Evolutionary conservation across 371 early-diverging fungal genomes (phyloP).

Genomic region (Mycotypha africana): DNA sequence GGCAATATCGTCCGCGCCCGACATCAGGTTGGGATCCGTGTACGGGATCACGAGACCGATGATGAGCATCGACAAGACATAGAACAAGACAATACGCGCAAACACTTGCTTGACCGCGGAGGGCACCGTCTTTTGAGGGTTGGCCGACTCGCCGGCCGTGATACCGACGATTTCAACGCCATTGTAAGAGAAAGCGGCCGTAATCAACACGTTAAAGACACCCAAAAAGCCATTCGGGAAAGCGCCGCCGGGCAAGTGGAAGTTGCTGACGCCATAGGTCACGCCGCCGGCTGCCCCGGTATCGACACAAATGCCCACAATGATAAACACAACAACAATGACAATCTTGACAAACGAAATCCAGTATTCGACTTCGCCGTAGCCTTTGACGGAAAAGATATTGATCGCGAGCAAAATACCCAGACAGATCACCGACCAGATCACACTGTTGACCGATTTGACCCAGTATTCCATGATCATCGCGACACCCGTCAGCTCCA

Average conservation of each 20-base stretch:
- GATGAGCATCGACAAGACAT: slow-evolving; percentile 62
- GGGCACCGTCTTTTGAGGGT: slow-evolving; percentile 64
- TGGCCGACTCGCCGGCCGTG: slow-evolving; percentile 64
- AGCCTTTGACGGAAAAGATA: slow-evolving; percentile 54
- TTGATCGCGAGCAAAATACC: slow-evolving; percentile 52
- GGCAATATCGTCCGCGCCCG: slow-evolving; percentile 31
- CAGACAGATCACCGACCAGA: slow-evolving; percentile 53
- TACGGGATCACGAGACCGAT: slow-evolving; percentile 66
- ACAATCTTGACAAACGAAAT: slow-evolving; percentile 44
- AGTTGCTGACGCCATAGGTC: slow-evolving; percentile 48
- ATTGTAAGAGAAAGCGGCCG: slow-evolving; percentile 79
- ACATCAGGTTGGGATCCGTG: slow-evolving; percentile 42
- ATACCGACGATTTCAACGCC: slow-evolving; percentile 75
- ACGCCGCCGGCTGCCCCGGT: slow-evolving; percentile 35
- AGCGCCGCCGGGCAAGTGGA: slow-evolving; percentile 58
- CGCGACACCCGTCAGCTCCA: slow-evolving; percentile 72
- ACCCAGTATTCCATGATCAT: slow-evolving; percentile 74
- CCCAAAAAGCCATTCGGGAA: slow-evolving; percentile 68
- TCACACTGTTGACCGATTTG: slow-evolving; percentile 42
- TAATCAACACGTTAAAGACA: slow-evolving; percentile 56
- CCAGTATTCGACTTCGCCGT: slow-evolving; percentile 57
- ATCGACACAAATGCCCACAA: slow-evolving; percentile 66
- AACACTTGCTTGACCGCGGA: slow-evolving; percentile 66
- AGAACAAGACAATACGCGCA: slow-evolving; percentile 70
- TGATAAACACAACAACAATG: slow-evolving; percentile 60